Conservation (phyloP, 179 eudicot species). For the Amaranthus tricolor region DNA sequence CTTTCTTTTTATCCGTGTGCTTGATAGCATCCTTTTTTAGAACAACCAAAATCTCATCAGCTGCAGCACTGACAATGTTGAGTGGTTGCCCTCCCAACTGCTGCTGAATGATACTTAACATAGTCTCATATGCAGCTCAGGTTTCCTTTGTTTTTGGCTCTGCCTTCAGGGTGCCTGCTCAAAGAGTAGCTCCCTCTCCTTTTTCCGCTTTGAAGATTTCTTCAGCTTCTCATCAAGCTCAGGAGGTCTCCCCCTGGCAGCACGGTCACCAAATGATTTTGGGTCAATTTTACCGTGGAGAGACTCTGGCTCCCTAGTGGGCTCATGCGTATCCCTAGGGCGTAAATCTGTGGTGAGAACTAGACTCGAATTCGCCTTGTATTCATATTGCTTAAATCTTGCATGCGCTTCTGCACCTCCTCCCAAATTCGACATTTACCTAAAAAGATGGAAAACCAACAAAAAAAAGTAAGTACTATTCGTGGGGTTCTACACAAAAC, state of each 20-base stretch:
- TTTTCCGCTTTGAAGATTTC: slow-evolving; percentile 67
- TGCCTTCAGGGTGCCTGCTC: slow-evolving; percentile 45
- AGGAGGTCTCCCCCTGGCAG: slow-evolving; percentile 60
- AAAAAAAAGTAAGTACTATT: too few species aligned
- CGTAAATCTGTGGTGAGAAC: slow-evolving; percentile 82
- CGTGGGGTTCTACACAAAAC: too few species aligned
- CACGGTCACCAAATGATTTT: slow-evolving; percentile 71
- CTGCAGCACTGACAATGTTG: slow-evolving; percentile 78
- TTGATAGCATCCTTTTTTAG: slow-evolving; percentile 68
- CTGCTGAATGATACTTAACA: slow-evolving; percentile 81
- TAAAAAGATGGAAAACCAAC: too few species aligned
- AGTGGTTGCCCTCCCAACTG: slow-evolving; percentile 91
- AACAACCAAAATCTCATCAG: slow-evolving; percentile 86
- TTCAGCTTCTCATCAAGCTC: slow-evolving; percentile 69
- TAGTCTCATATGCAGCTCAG: slow-evolving; percentile 87
- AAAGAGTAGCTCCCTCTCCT: slow-evolving; percentile 50
- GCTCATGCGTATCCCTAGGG: slow-evolving; percentile 83
- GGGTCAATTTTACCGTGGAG: slow-evolving; percentile 76
- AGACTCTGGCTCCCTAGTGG: slow-evolving; percentile 82
- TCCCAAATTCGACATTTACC: too few species aligned
- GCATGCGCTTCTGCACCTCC: too few species aligned
- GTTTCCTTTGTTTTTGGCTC: slow-evolving; percentile 92
- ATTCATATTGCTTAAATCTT: too few species aligned
- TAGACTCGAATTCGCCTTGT: slow-evolving; percentile 75
- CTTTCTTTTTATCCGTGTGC: slow-evolving; percentile 80